These are phyloP conservation scores for Coemansia sp. DNA, from an alignment of 192 early-diverging fungal genomes.

Conservation along the genomic window DNA sequence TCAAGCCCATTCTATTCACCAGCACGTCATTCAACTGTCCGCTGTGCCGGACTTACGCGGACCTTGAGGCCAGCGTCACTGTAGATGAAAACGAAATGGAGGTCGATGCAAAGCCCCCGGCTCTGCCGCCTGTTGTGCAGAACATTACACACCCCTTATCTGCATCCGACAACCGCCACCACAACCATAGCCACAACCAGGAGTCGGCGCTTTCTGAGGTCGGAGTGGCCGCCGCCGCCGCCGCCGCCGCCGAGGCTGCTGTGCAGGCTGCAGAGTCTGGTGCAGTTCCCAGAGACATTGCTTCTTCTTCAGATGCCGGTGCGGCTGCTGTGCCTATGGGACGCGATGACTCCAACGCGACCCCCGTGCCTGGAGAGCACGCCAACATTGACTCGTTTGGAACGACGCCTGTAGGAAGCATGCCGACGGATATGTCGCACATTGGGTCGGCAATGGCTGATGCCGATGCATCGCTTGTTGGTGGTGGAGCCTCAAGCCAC, in stretches of 20 bases:
- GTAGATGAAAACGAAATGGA: constrained; percentile 56
- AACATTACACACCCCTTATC: background rate
- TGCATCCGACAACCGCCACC: background rate
- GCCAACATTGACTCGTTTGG: constrained; percentile 49
- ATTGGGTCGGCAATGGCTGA: constrained; percentile 10
- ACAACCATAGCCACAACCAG: background rate
- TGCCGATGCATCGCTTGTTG: constrained; percentile 38
- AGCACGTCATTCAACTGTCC: constrained; percentile 84
- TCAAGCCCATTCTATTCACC: constrained; percentile 73
- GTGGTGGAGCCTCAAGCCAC: constrained; percentile 15
- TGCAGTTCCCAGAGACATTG: constrained; percentile 2
- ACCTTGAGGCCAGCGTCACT: constrained; percentile 77
- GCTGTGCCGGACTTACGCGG: constrained; percentile 88
- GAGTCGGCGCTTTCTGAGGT: constrained; percentile 6
- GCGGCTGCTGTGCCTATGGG: constrained; percentile 7
- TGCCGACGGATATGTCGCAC: constrained; percentile 35
- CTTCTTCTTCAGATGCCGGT: background rate
- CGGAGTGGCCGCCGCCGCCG: constrained; percentile 12
- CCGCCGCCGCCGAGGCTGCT: constrained; percentile 33
- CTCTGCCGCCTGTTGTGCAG: constrained; percentile 30
- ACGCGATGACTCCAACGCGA: constrained; percentile 47
- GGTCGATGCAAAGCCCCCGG: constrained; percentile 31
- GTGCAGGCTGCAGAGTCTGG: constrained; percentile 30
- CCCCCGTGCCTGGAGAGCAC: constrained; percentile 47
- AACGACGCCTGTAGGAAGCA: constrained; percentile 47